Conservation (phyloP, 371 early-diverging fungal genomes). For the Actinomortierella wolfii region DNA sequence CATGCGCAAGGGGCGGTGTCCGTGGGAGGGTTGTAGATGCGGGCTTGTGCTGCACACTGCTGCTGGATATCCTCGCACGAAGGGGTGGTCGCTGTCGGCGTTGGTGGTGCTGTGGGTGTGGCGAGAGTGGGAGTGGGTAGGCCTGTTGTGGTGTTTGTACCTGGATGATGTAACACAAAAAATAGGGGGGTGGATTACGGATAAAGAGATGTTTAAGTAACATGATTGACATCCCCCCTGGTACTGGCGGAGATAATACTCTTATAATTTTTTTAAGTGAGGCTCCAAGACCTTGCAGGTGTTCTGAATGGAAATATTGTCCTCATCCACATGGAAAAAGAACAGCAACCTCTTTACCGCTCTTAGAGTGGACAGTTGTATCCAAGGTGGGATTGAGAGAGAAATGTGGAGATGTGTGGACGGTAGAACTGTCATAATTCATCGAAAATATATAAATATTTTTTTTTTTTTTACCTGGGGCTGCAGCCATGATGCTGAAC, state of each 20-base stretch:
- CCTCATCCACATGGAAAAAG: no score
- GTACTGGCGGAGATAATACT: no score
- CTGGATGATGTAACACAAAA: conserved; percentile 1
- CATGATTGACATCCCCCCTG: no score
- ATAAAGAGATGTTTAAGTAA: no score
- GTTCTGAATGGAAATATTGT: no score
- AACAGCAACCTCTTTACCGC: no score
- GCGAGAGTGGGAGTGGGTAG: conserved; percentile 1
- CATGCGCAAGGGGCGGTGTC: conserved; percentile 19
- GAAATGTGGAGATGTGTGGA: no score
- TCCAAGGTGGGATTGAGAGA: no score
- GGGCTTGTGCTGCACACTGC: conserved; percentile 36
- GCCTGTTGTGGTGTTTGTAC: conserved; percentile 1
- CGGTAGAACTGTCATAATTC: no score
- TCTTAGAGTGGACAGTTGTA: no score
- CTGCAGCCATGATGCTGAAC: conserved; percentile 16
- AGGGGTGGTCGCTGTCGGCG: conserved; percentile 11
- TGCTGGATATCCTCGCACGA: conserved; percentile 27
- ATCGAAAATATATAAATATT: not conserved
- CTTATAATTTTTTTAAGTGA: no score
- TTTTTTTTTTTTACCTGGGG: not conserved
- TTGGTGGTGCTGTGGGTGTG: conserved; percentile 3
- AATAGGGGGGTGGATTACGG: not conserved
- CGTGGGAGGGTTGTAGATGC: conserved; percentile 7
- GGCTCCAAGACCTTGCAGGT: no score